A percentile compares a stretch with the other conserved stretches of the same genome.
phyloP scores from a whole-genome alignment of 1,284 basidiomycete species.

The Exsudoporus floridanus region DNA sequence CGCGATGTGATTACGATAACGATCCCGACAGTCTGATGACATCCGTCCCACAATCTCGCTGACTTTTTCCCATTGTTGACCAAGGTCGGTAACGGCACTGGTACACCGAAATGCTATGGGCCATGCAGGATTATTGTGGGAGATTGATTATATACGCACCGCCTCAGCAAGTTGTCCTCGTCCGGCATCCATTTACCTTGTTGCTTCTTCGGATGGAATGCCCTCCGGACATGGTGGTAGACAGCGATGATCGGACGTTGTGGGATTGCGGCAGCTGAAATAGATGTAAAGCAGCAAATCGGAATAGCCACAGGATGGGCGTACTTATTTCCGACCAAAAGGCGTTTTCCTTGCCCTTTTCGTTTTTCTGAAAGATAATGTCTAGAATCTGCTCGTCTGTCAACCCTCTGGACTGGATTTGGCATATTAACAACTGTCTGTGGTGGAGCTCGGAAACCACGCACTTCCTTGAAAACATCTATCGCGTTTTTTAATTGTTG shows the following conservation, averaged over 20 bases:
- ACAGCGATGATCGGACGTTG: conserved; percentile 76
- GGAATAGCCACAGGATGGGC: conserved; percentile 27
- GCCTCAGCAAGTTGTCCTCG: conserved; percentile 65
- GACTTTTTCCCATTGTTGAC: conserved; percentile 80
- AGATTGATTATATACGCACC: conserved; percentile 42
- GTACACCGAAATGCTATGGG: conserved; percentile 3
- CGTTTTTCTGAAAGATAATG: conserved; percentile 65
- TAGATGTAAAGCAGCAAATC: conserved; percentile 6
- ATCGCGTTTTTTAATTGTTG: conserved; percentile 63
- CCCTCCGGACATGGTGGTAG: conserved; percentile 74
- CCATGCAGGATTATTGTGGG: not conserved
- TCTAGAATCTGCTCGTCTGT: conserved; percentile 54
- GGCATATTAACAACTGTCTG: conserved; percentile 9
- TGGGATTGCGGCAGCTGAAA: conserved; percentile 62
- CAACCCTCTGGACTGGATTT: conserved; percentile 46
- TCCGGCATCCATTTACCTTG: conserved; percentile 69
- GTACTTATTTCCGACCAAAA: conserved; percentile 80
- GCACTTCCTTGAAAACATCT: conserved; percentile 58
- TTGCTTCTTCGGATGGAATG: conserved; percentile 62
- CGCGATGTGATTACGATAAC: conserved; percentile 76
- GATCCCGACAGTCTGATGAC: conserved; percentile 78
- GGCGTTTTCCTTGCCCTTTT: conserved; percentile 55
- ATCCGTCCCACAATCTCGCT: conserved; percentile 65
- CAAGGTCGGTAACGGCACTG: conserved; percentile 65
- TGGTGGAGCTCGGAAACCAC: conserved; percentile 25